phyloP scores from a whole-genome alignment of 805 yeast genomes.

The Metschnikowia kunwiensis region DNA sequence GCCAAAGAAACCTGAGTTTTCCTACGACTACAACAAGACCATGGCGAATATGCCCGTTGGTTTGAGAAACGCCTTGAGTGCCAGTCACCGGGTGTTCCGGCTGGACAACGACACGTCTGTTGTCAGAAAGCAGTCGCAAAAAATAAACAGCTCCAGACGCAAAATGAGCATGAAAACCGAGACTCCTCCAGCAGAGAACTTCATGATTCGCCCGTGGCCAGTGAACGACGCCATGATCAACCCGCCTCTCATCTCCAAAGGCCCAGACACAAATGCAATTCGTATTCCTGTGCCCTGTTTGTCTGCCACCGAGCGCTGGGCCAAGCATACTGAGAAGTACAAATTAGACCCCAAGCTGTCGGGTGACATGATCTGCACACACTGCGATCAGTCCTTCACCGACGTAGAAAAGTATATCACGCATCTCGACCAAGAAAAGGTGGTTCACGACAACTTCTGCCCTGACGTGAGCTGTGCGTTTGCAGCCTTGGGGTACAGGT shows the following conservation, averaged over 20 bases:
- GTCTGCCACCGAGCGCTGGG: constrained; percentile 12
- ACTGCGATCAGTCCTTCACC: constrained; percentile 13
- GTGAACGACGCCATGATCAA: constrained; percentile 3
- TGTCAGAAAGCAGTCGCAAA: no score
- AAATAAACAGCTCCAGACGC: background rate
- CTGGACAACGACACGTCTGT: constrained; percentile 2
- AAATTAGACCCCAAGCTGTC: constrained; percentile 3
- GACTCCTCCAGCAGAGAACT: constrained; percentile 6
- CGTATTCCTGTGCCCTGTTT: constrained; percentile 8
- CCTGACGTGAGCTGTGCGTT: constrained; percentile 16
- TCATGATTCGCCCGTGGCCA: constrained; percentile 11
- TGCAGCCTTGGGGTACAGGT: constrained; percentile 15
- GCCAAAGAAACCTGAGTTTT: background rate
- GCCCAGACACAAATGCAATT: constrained; percentile 1
- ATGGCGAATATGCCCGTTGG: constrained; percentile 6
- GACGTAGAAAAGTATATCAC: constrained; percentile 10
- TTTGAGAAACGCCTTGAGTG: constrained; percentile 8
- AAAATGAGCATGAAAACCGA: constrained; percentile 1
- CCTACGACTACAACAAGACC: background rate
- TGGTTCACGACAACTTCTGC: constrained; percentile 17
- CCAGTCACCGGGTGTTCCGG: constrained; percentile 5
- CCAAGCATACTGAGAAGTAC: constrained; percentile 4
- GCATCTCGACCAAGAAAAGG: constrained; percentile 13
- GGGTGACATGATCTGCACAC: constrained; percentile 13
- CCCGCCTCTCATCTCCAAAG: background rate